A percentile compares a stretch with the other conserved stretches of the same genome.
Evolutionary conservation across 2,329 filamentous ascomycete species (phyloP).

Genomic region (Calonectria honghensis): DNA sequence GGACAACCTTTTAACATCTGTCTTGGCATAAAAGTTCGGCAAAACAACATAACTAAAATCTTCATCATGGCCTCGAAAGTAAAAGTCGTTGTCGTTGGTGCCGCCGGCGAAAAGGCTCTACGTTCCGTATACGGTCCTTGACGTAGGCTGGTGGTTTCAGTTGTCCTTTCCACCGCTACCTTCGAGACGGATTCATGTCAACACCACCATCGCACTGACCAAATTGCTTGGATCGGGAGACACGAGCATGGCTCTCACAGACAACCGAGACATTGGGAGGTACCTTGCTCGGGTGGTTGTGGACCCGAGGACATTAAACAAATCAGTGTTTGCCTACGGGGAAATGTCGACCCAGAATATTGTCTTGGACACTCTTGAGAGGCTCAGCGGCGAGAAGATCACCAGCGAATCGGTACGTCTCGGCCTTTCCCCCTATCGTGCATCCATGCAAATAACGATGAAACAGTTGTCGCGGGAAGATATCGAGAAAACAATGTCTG

Average conservation of each 20-base stretch:
- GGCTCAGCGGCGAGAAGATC: neutral
- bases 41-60: neutral
- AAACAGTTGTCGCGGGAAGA: neutral
- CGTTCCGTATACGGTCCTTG: neutral
- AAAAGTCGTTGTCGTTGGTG: neutral
- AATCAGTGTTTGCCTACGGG: neutral
- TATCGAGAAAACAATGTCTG: neutral
- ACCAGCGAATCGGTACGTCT: neutral
- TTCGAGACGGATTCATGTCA: neutral
- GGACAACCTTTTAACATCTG: neutral
- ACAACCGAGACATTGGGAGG: neutral
- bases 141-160: neutral
- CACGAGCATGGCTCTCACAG: neutral
- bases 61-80: neutral
- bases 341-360: conserved; percentile 9
- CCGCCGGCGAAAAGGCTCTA: neutral
- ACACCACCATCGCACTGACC: neutral
- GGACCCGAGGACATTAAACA: neutral
- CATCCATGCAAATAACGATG: neutral
- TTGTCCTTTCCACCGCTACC: neutral
- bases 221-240: neutral
- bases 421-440: neutral
- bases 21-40: neutral
- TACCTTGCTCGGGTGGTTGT: neutral
- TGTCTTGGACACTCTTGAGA: neutral